Base-by-base conservation (phyloP, 371 early-diverging fungal genomes). In the Mortierella sp. region DNA sequence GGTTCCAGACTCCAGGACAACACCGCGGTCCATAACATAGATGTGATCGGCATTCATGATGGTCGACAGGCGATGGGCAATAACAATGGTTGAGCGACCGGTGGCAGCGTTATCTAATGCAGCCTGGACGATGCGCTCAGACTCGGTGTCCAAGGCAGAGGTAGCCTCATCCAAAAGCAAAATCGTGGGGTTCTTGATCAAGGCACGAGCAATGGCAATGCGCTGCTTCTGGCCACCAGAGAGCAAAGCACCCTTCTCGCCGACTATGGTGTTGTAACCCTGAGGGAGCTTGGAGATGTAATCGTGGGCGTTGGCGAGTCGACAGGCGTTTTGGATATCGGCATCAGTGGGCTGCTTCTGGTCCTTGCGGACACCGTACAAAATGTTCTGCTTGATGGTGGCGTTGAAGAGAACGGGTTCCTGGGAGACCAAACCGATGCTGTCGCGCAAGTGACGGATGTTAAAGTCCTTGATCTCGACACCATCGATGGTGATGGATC, bases 161-260 rank as follows among this genome's bases (percentile, higher is more conserved):
- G 99, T 99, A 1, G 99, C 97, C 78, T 99, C 99, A 77, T 99
- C 99, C 40, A 99, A 85, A 13, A 99, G 86, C 50, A 98, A 85
- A 14, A 98, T 93, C 52, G 85, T 85, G 16, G 96, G 97, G 72
- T 96, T 91, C 74, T 92, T 91, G 83, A 98, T 91, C 76, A 98
- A 86, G 19, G 98, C 95, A 55, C 99, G 92, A 11, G 97, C 97
- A 82, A 97, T 92, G 19, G 94, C 92, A 37, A 97, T 91, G 74
- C 96, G 94, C 85, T 96, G 95, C 79, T 91, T 92, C 85, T 95
- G 92, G 66, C 97, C 97, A 61, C 97, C 97, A 66, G 94, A 93
- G 64, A 97, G 85, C 85, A 91, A 80, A 41, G 90, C 89, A 19
- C 91, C 93, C 58, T 88, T 91, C 76, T 97, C 97, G 58, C 95